Base-by-base conservation (phyloP, 306 rosid genomes). In the Mimosa pudica region DNA sequence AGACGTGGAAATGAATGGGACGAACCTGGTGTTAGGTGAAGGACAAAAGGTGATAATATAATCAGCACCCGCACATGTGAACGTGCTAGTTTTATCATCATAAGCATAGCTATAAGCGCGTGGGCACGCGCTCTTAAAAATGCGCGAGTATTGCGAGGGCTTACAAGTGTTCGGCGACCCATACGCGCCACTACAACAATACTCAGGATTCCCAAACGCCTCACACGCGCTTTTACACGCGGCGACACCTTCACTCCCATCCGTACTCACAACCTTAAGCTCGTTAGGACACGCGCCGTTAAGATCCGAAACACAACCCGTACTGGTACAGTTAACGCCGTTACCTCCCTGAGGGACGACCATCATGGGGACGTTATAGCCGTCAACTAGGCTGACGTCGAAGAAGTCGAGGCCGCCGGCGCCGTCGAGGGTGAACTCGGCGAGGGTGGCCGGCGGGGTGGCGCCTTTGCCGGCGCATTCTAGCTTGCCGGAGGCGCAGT, bases 151-250 rank as follows among this genome's bases (percentile, higher is more conserved):
- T 6, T 86, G 58, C 10, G 96, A 87, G 1, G 98, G 97, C 77
- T 88, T 84, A 85, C 98, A 94, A 1, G 92, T 89, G 18, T 87
- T 88, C 0, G 97, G 98, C 2, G 83, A 70, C 1, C 67, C 84
- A 3, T 84, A 92, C 80, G 90, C 90, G 77, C 97, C 98, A 4
- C 85, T 88, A 54, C 98, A 94, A 36, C 98, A 94, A 44, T 92
- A 94, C 82, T 89, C 78, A 5, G 96, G 88, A 76, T 86, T 44
- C 41, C 74, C 82, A 8, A 94, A 94, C 0, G 96, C 98, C 61
- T 82, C 97, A 17, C 98, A 94, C 76, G 98, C 98, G 91, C 98
- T 94, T 69, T 85, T 90, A 38, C 98, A 94, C 58, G 96, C 94
- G 5, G 96, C 94, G 4, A 89, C 95, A 0, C 82, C 79, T 8